Percentiles rank a stretch among this genome's conserved stretches.
Conservation (phyloP, 441 rosid species). For the Euphorbia celastroides region DNA sequence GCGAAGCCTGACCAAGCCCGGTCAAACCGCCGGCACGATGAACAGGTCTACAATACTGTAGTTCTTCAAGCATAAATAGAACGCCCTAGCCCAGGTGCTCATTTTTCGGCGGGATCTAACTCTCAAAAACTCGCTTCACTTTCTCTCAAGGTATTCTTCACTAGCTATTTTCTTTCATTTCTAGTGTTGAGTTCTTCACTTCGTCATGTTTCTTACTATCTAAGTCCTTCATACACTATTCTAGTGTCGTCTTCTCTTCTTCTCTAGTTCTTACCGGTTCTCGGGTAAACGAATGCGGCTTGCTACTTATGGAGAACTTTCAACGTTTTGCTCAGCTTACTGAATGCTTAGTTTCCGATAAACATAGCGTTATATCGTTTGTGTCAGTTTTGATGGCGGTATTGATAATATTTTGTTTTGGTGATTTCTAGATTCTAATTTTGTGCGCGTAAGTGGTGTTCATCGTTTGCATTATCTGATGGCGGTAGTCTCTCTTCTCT, state of each 20-base stretch:
- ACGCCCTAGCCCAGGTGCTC: slow-evolving; percentile 5
- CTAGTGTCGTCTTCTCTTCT: background rate
- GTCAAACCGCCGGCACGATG: too few species aligned
- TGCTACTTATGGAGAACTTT: background rate
- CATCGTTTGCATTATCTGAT: slow-evolving; percentile 17
- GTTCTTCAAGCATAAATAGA: background rate
- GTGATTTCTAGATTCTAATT: slow-evolving; percentile 22
- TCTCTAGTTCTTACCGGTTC: background rate
- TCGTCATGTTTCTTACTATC: background rate
- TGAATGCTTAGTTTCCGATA: background rate
- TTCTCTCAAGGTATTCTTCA: background rate
- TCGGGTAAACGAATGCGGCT: background rate
- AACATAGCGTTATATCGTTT: too few species aligned
- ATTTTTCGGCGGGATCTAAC: slow-evolving; percentile 17
- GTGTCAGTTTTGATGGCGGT: background rate
- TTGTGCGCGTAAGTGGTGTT: slow-evolving; percentile 4
- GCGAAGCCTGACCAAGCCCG: too few species aligned
- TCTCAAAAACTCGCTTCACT: background rate
- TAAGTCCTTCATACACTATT: background rate
- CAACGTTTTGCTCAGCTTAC: background rate
- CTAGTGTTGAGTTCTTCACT: slow-evolving; percentile 5
- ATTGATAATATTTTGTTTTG: slow-evolving; percentile 5
- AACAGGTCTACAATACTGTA: too few species aligned
- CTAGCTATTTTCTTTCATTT: background rate
- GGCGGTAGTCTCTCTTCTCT: slow-evolving; percentile 27